Conservation (phyloP, 2,329 filamentous ascomycete genomes). For the Fusarium anthophilum region DNA sequence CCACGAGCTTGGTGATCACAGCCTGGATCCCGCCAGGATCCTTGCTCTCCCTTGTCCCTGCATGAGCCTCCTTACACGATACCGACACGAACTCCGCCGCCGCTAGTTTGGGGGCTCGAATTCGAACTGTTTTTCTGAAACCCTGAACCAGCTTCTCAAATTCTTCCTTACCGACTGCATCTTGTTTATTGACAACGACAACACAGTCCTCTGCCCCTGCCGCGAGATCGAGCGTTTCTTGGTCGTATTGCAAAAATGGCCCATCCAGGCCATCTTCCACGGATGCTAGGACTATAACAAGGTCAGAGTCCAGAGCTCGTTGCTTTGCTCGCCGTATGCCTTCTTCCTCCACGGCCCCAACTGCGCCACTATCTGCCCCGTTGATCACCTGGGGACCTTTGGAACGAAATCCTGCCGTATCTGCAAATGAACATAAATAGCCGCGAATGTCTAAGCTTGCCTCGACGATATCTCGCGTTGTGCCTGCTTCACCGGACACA, state of each 20-base stretch:
- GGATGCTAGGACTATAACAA: constrained; percentile 83
- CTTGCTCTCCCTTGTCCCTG: constrained; percentile 25
- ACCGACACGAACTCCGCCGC: constrained; percentile 60
- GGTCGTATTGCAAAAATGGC: constrained; percentile 60
- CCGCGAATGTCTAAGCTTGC: constrained; percentile 88
- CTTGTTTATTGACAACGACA: constrained; percentile 71
- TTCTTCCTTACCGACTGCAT: constrained; percentile 52
- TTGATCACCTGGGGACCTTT: constrained; percentile 20
- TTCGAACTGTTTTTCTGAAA: constrained; percentile 47
- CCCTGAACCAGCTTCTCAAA: constrained; percentile 51
- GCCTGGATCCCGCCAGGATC: constrained; percentile 73
- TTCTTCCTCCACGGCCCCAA: constrained; percentile 85
- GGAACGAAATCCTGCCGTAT: constrained; percentile 87
- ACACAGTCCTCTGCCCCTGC: constrained; percentile 59
- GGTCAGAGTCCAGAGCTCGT: constrained; percentile 83
- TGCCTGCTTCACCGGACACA: constrained; percentile 91
- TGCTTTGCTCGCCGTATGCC: constrained; percentile 88
- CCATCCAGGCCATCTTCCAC: constrained; percentile 63
- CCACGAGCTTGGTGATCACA: constrained; percentile 74
- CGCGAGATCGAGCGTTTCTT: constrained; percentile 65
- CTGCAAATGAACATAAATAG: constrained; percentile 92
- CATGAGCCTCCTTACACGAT: constrained; percentile 74
- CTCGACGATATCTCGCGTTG: constrained; percentile 93
- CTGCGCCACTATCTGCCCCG: constrained; percentile 43
- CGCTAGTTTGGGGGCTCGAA: constrained; percentile 38